Evolutionary conservation across 2,329 filamentous ascomycete genomes (phyloP), one percentile per base, ranked within the genome.

Genomic region (Colletotrichum cuscutae): DNA sequence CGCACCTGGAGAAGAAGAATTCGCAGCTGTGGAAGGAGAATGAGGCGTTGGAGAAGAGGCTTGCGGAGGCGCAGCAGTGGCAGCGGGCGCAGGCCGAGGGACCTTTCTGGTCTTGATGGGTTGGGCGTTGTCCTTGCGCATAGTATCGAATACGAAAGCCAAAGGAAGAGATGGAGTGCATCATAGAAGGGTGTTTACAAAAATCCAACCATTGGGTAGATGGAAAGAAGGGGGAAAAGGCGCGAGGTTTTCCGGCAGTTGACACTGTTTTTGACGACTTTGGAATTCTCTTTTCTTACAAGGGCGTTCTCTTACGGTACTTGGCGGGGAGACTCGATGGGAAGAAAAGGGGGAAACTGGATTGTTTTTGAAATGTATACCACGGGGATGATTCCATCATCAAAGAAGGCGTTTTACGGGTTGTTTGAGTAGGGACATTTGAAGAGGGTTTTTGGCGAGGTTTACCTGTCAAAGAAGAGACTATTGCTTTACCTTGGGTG

Each of bases 1-100:
- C 77, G 1, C 80, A 82, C 69, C 77, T 83, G 6, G 81, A 83
- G 74, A 78, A 79, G 76, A 79, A 78, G 74, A 82, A 83, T 72
- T 76, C 76, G 67, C 75, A 72, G 37, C 79, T 82, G 63, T 76
- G 76, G 5, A 75, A 77, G 52, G 81, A 82, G 76, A 82, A 81
- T 66, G 76, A 76, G 54, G 78, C 79, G 61, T 77, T 82, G 58
- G 77, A 80, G 70, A 80, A 76, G 74, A 74, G 79, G 15, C 62
- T 75, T 1, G 72, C 68, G 37, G 74, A 74, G 22, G 71, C 61
- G 5, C 54, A 65, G 59, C 66, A 67, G 22, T 75, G 74, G 68
- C 68, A 70, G 57, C 37, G 59, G 53, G 32, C 68, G 3, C 65
- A 65, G 74, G 30, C 53, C 30, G 72, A 74, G 68, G 67, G 53